Evolutionary conservation across 2,329 filamentous ascomycete species (phyloP).

Genomic region (Cryphonectria nitschkei): DNA sequence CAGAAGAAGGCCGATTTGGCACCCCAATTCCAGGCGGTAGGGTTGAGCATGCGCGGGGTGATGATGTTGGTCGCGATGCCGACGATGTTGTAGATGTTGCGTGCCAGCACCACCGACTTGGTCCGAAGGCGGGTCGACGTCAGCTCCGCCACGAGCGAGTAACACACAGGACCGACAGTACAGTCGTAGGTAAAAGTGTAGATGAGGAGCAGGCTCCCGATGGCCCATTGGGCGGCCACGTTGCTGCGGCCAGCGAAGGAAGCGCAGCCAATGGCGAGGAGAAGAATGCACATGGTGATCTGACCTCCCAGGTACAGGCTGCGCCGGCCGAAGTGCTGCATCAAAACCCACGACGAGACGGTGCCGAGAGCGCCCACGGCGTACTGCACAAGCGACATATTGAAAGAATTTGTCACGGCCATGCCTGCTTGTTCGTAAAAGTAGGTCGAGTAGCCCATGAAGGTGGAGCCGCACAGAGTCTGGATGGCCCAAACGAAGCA

Average conservation of each 20-base stretch:
- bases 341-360: conserved; percentile 53
- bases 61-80: conserved; percentile 52
- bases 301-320: conserved; percentile 51
- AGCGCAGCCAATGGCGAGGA: conserved; percentile 30
- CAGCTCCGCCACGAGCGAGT: conserved; percentile 49
- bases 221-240: conserved; percentile 43
- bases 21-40: conserved; percentile 50
- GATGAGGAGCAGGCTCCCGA: conserved; percentile 51
- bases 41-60: conserved; percentile 52
- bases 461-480: conserved; percentile 50
- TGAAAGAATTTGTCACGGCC: conserved; percentile 47
- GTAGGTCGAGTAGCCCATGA: conserved; percentile 55
- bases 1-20: conserved; percentile 54
- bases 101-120: conserved; percentile 51
- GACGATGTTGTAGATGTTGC: conserved; percentile 52
- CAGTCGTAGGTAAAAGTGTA: conserved; percentile 49
- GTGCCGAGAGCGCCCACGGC: conserved; percentile 56
- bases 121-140: conserved; percentile 49
- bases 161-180: conserved; percentile 51
- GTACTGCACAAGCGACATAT: conserved; percentile 52
- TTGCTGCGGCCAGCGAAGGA: conserved; percentile 4
- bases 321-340: conserved; percentile 53
- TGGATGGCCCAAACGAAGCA: conserved; percentile 54
- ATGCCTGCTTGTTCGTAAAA: conserved; percentile 52
- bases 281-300: conserved; percentile 44